Evolutionary conservation across 768 basidiomycete species (phyloP), one percentile per base, ranked within the genome.

Genomic region (Boletus tomentosulus): DNA sequence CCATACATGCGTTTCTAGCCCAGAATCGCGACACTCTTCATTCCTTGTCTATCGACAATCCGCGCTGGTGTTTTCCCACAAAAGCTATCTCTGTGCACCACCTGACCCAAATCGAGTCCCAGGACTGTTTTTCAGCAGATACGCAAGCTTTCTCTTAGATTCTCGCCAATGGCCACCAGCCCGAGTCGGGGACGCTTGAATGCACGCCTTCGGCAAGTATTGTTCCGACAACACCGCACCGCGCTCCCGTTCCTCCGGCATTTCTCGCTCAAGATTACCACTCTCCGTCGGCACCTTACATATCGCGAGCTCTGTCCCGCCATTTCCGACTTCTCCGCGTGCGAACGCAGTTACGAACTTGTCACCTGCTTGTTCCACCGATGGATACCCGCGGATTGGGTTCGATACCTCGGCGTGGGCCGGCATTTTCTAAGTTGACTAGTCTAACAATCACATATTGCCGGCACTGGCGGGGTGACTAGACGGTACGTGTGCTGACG

Each of bases 381-480:
- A 63, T 65, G 15, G 78, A 80, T 46, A 78, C 80, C 58, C 73
- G 72, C 73, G 76, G 7, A 74, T 84, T 10, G 87, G 87, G 27
- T 87, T 85, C 58, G 83, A 87, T 57, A 83, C 86, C 0, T 78
- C 82, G 1, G 74, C 82, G 7, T 88, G 85, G 86, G 86, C 86
- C 86, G 0, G 77, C 77, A 6, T 67, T 89, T 25, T 66, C 70
- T 16, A 73, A 73, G 12, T 65, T 89, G 48, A 76, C 69, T n/a
- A 76, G 74, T 37, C 64, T 89, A 51, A 76, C 73, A 48, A 84
- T 87, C 50, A 81, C 80, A 5, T 80, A 87, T 76, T 83, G 1
- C 76, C 84, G 0, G 79, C 82, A 2, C 69, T 88, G 19, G 85
- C 85, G 8, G 76, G 81, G 44, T 87, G 86, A 85, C 70, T 89